A percentile compares a stretch with the other conserved stretches of the same genome.
phyloP scores from a whole-genome alignment of 352 stramenopile genomes.

The Globisporangium heterothallicum region DNA sequence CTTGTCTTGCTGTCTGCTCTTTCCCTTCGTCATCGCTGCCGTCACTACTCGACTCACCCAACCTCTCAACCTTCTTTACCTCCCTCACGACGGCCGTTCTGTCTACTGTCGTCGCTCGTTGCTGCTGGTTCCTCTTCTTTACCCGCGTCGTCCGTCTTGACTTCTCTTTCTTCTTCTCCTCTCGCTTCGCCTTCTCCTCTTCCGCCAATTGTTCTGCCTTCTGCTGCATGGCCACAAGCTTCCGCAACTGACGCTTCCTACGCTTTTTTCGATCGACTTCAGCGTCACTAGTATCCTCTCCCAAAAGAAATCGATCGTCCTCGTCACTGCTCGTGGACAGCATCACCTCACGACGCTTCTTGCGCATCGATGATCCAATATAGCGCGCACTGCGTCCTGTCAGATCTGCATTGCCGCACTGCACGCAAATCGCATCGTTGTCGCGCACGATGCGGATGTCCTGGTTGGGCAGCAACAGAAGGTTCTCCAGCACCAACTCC shows the following conservation, averaged over 20 bases:
- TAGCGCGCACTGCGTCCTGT: background rate
- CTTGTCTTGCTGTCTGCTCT: background rate
- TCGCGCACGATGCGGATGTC: constrained; percentile 55
- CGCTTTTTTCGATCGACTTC: constrained; percentile 1
- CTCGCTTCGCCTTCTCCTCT: constrained; percentile 8
- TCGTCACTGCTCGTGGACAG: background rate
- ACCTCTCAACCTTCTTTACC: constrained; percentile 4
- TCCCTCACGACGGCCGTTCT: constrained; percentile 1
- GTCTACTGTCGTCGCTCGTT: background rate
- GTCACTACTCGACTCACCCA: constrained; percentile 2
- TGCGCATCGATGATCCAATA: background rate
- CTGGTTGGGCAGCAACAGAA: constrained; percentile 56
- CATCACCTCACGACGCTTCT: background rate
- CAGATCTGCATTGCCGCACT: constrained; percentile 27
- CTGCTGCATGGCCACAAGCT: background rate
- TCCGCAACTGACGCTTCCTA: background rate
- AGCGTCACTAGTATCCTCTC: too few species aligned
- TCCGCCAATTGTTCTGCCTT: background rate
- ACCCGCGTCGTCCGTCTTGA: background rate
- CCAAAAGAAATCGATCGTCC: too few species aligned
- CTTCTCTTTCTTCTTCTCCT: constrained; percentile 4
- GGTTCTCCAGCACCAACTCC: constrained; percentile 50
- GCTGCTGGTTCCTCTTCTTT: background rate
- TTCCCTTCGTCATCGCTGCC: background rate
- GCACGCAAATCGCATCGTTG: constrained; percentile 48